Percentiles rank a stretch among this genome's conserved stretches.
phyloP scores from a whole-genome alignment of 192 early-diverging fungal genomes.

The Backusella tuberculispora region DNA sequence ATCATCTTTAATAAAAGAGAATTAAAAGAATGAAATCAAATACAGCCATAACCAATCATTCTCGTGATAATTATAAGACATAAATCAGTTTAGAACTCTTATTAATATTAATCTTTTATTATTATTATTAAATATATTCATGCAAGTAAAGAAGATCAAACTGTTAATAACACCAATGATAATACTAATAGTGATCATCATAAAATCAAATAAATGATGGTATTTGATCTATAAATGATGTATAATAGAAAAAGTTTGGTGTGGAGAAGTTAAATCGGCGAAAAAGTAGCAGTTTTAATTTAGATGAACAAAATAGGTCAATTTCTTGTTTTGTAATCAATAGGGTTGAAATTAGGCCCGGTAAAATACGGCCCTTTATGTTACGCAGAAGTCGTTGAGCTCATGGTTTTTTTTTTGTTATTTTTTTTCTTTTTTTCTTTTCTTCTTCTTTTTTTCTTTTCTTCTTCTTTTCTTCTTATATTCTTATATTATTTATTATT shows the following conservation, averaged over 20 bases:
- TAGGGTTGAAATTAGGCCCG: slow-evolving; percentile 1
- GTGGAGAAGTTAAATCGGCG: slow-evolving; percentile 1
- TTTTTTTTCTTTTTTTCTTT: background rate
- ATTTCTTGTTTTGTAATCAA: slow-evolving; percentile 11
- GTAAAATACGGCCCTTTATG: slow-evolving; percentile 1
- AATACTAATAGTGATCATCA: no score
- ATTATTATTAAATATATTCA: no score
- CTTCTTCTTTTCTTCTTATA: background rate
- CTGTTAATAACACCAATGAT: no score
- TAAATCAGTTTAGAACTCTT: background rate
- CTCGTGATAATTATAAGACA: background rate
- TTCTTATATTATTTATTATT: slow-evolving; percentile 1
- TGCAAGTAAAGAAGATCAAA: no score
- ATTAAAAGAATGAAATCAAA: background rate
- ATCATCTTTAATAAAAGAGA: background rate
- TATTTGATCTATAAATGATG: no score
- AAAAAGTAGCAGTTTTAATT: background rate
- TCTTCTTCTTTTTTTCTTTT: slow-evolving; percentile 3
- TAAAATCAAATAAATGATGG: no score
- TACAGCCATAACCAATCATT: background rate
- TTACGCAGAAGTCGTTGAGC: background rate
- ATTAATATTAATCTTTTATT: no score
- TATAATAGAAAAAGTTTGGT: background rate
- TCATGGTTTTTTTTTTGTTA: background rate
- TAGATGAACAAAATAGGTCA: background rate